phyloP scores from a whole-genome alignment of 768 basidiomycete genomes.

The Candolleomyces efflorescens region DNA sequence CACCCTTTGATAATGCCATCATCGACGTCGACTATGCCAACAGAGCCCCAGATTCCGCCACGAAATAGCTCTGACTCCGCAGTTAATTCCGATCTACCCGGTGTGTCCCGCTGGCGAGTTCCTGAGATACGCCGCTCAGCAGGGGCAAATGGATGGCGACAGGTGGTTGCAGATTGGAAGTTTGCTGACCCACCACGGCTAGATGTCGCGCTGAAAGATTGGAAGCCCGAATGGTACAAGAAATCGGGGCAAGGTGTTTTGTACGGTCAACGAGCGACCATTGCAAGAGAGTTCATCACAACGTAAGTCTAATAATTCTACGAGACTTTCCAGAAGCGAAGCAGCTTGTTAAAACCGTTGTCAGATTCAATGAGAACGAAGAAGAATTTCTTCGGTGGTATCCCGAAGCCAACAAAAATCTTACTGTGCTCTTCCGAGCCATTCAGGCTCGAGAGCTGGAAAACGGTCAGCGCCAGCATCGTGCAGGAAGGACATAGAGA shows the following conservation, averaged over 20 bases:
- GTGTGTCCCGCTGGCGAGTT: not conserved
- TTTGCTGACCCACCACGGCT: not conserved
- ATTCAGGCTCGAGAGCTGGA: not conserved
- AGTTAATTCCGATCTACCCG: no score
- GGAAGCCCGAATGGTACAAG: slow-evolving; percentile 8
- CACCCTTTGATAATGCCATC: no score
- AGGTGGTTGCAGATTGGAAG: not conserved
- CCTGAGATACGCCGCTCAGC: not conserved
- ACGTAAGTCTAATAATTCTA: slow-evolving; percentile 1
- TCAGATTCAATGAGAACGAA: not conserved
- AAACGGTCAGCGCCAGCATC: not conserved
- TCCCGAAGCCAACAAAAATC: slow-evolving; percentile 3
- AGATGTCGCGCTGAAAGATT: slow-evolving; percentile 4
- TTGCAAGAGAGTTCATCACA: slow-evolving; percentile 10
- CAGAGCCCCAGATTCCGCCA: no score
- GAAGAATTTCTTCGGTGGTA: not conserved
- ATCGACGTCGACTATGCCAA: no score
- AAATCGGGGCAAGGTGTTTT: not conserved
- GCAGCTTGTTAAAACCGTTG: not conserved
- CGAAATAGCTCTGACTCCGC: no score
- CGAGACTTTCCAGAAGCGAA: not conserved
- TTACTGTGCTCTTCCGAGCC: slow-evolving; percentile 2
- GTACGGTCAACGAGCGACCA: slow-evolving; percentile 2
- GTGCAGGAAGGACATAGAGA: not conserved
- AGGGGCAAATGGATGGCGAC: not conserved